phyloP scores from a whole-genome alignment of 2,329 filamentous ascomycete species.

The Stachybotrys elegans region DNA sequence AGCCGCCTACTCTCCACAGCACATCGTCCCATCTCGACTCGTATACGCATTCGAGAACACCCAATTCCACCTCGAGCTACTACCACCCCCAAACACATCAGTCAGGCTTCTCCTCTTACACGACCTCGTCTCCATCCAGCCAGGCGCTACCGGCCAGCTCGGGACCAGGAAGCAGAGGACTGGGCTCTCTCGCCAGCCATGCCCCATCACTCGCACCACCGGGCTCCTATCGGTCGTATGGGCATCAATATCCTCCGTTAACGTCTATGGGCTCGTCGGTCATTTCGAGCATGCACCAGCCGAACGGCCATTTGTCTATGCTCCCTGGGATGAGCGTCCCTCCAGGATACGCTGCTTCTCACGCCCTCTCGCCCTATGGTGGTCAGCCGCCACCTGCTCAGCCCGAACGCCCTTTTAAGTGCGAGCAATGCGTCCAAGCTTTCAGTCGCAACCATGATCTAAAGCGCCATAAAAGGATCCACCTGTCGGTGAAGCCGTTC shows the following conservation, averaged over 20 bases:
- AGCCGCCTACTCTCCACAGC: constrained; percentile 44
- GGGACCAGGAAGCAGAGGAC: constrained; percentile 30
- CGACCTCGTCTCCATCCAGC: constrained; percentile 25
- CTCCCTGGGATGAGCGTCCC: constrained; percentile 53
- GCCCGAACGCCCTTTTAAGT: constrained; percentile 88
- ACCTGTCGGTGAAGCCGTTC: constrained; percentile 92
- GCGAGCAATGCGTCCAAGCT: constrained; percentile 84
- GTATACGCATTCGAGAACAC: constrained; percentile 44
- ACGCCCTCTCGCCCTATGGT: constrained; percentile 58
- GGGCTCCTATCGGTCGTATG: constrained; percentile 45
- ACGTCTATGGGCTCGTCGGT: constrained; percentile 62
- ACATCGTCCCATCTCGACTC: constrained; percentile 53
- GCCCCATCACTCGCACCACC: constrained; percentile 39
- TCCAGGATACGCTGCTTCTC: constrained; percentile 49
- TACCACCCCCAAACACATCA: no score
- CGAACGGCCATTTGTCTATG: constrained; percentile 65
- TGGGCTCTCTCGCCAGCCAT: constrained; percentile 26
- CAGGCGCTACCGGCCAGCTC: constrained; percentile 44
- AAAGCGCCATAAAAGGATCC: constrained; percentile 93
- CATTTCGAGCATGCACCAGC: constrained; percentile 74
- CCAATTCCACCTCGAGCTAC: constrained; percentile 59
- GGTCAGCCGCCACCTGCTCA: constrained; percentile 42
- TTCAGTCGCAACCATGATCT: constrained; percentile 97
- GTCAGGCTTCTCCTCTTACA: constrained; percentile 40
- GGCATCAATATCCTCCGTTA: constrained; percentile 42